Conservation (phyloP, 192 early-diverging fungal genomes). For the Coemansia sp. region DNA sequence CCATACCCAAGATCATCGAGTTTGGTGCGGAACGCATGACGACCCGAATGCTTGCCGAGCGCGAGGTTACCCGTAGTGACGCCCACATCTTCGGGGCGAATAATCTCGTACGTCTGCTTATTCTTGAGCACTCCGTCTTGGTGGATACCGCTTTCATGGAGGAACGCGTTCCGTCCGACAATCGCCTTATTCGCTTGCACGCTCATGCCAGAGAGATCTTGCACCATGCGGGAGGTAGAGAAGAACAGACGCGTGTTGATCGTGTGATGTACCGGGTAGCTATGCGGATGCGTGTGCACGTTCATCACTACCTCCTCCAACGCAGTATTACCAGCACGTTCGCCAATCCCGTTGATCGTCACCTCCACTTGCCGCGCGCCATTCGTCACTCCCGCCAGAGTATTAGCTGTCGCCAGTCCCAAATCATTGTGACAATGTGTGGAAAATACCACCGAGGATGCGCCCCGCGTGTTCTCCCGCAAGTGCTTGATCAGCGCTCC, state of each 20-base stretch:
- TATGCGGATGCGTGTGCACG: slow-evolving; percentile 87
- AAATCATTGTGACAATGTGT: slow-evolving; percentile 99
- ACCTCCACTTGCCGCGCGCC: slow-evolving; percentile 97
- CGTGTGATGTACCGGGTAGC: slow-evolving; percentile 88
- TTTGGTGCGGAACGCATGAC: slow-evolving; percentile 87
- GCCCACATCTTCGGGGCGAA: slow-evolving; percentile 90
- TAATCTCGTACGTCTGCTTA: slow-evolving; percentile 96
- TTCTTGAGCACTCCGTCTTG: slow-evolving; percentile 98
- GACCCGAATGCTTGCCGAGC: slow-evolving; percentile 96
- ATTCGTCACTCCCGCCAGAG: slow-evolving; percentile 85
- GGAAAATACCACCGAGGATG: slow-evolving; percentile 78
- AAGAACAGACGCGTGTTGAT: slow-evolving; percentile 90
- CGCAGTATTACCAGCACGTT: slow-evolving; percentile 97
- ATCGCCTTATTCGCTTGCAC: slow-evolving; percentile 99
- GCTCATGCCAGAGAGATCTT: slow-evolving; percentile 87
- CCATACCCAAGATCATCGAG: slow-evolving; percentile 77
- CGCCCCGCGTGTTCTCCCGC: slow-evolving; percentile 71
- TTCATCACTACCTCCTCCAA: slow-evolving; percentile 97
- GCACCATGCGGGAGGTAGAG: slow-evolving; percentile 88
- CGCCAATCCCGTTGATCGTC: slow-evolving; percentile 98
- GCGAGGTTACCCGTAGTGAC: slow-evolving; percentile 84
- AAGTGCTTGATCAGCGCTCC: slow-evolving; percentile 85
- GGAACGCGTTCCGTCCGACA: slow-evolving; percentile 95
- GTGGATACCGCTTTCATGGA: slow-evolving; percentile 98
- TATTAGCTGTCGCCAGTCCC: slow-evolving; percentile 96